Evolutionary conservation across 1,284 basidiomycete species (phyloP), one percentile per base, ranked within the genome.

Genomic region (Ustilago shanxiensis): DNA sequence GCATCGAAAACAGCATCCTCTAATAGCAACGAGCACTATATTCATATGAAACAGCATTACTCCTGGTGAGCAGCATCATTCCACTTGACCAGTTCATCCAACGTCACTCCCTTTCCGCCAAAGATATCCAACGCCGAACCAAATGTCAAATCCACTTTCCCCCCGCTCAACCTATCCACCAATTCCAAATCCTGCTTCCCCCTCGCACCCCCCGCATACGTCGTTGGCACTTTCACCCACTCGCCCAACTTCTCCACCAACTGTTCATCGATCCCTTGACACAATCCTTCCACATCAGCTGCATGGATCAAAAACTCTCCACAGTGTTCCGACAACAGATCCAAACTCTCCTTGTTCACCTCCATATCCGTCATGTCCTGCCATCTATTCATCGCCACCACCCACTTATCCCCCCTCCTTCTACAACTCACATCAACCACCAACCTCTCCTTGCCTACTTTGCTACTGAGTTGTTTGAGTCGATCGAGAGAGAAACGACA

Each of bases 361-460:
- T 93, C 92, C 91, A 95, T 94, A 82, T 98, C 93, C 0, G 97
- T 98, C 60, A 98, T 90, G 65, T 93, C 92, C 86, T 98, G 95
- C 97, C 97, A 99, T 83, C 95, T 94, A 87, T 99, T 98, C 95
- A 97, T 98, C 0, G 97, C 95, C 8, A 99, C 93, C 39, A 95
- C 89, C 97, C 97, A 99, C 75, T 89, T 91, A 39, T 90, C 88
- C 14, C 88, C 92, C 82, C 90, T 88, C 79, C 90, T 90, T 22
- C 96, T 91, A 87, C 97, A 99, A 85, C 96, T 97, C 54, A 99
- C 92, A 84, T 99, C 97, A 13, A 99, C 92, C 1, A 99, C 95
- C 2, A 99, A 89, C 22, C 88, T 90, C n/a, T 96, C 93, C 87
- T 91, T 94, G 0, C 94, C 94, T 2, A 95, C 90, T 2, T 88